Evolutionary conservation across 441 rosid genomes (phyloP).

Genomic region (Mallotus japonicus): DNA sequence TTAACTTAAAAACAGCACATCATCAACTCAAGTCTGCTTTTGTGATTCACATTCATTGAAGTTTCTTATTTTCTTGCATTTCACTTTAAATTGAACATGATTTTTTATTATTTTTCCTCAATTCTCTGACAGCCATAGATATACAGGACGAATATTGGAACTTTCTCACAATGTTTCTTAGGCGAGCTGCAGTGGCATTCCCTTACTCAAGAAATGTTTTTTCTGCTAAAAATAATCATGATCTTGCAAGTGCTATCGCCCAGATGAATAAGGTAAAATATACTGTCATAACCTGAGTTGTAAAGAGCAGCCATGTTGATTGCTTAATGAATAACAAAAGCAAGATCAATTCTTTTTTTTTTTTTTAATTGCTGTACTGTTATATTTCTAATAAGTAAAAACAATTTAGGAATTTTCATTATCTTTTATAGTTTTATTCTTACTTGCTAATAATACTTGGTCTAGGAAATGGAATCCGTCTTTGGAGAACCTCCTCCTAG

Average conservation of each 20-base stretch:
- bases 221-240: constrained; percentile 34
- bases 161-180: constrained; percentile 51
- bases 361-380: background rate
- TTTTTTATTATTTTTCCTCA: background rate
- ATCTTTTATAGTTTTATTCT: background rate
- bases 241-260: constrained; percentile 34
- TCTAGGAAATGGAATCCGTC: constrained; percentile 76
- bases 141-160: constrained; percentile 1
- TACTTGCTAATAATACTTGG: constrained; percentile 2
- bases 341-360: background rate
- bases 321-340: background rate
- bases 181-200: constrained; percentile 34
- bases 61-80: background rate
- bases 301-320: background rate
- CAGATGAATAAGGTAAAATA: constrained; percentile 62
- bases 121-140: background rate
- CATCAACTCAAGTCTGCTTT: too few relatives aligned
- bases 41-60: background rate
- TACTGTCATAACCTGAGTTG: background rate
- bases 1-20: background rate
- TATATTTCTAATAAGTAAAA: too few relatives aligned
- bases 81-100: background rate
- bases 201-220: constrained; percentile 43
- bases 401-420: too few relatives aligned
- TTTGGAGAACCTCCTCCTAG: constrained; percentile 57